Evolutionary conservation across 768 basidiomycete species (phyloP).

Genomic region (Leccinum rimulosum): DNA sequence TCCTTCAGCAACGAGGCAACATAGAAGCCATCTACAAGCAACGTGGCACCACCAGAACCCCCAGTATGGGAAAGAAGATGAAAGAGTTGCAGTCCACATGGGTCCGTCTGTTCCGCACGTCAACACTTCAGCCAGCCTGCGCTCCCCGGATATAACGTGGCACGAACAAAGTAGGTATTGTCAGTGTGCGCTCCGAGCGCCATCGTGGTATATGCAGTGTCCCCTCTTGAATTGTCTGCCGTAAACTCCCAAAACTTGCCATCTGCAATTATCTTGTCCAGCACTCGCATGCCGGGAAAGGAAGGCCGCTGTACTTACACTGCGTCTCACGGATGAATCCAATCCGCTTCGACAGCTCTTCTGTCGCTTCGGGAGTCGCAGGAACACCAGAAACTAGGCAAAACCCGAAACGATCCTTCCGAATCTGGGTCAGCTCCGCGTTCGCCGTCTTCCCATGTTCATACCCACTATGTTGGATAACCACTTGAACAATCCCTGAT

Average conservation of each 20-base stretch:
- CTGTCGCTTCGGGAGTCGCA: conserved; percentile 77
- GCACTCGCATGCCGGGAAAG: neutral
- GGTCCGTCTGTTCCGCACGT: conserved; percentile 64
- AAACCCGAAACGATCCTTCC: conserved; percentile 83
- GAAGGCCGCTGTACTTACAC: conserved; percentile 34
- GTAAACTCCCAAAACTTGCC: conserved; percentile 98
- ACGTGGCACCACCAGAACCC: conserved; percentile 80
- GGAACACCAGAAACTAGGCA: conserved; percentile 85
- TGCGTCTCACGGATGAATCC: conserved; percentile 89
- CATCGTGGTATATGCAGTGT: conserved; percentile 90
- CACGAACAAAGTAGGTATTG: conserved; percentile 51
- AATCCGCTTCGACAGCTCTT: conserved; percentile 71
- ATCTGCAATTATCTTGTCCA: conserved; percentile 55
- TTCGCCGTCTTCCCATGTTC: neutral
- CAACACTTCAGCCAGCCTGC: conserved; percentile 12
- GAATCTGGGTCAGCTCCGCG: neutral
- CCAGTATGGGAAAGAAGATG: conserved; percentile 84
- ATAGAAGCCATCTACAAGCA: conserved; percentile 97
- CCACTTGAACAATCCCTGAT: conserved; percentile 76
- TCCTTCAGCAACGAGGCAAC: conserved; percentile 77
- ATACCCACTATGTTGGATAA: conserved; percentile 69
- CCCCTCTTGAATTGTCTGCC: conserved; percentile 83
- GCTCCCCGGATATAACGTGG: neutral
- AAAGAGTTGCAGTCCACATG: conserved; percentile 93
- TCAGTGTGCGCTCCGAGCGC: conserved; percentile 85